Base-by-base conservation (phyloP, 1,284 basidiomycete genomes). In the Pholiota adiposa region DNA sequence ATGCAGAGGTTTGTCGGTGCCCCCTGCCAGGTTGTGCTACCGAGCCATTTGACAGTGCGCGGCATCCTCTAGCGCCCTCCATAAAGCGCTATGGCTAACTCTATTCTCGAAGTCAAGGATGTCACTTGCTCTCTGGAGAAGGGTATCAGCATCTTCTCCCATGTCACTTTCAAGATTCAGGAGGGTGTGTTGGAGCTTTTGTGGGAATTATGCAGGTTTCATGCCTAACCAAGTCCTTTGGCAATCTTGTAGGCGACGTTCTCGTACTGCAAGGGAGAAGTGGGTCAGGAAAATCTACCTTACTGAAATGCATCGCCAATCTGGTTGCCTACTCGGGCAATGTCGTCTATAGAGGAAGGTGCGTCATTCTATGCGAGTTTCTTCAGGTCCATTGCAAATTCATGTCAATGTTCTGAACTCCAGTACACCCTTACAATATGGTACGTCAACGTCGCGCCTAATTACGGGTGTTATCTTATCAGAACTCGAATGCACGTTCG, bases 231-330 rank as follows among this genome's bases (percentile, higher is more conserved):
- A 16, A 27, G 40, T 21, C 14, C 14, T 21, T 33, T 60, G 44
- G 12, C n/a, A 21, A 21, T 49, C 54, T 36, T 48, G 34, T 56
- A 76, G 77, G 78, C 12, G 92, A 95, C 67, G 79, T 94, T 18
- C 66, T 93, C 21, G 78, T 93, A 16, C 67, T 94, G 23, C 86
- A 87, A 62, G 93, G 92, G 9, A 85, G 85, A 68, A 92, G 89
- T 64, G 93, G 93, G 12, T 75, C 72, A 21, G 78, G 78, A 79
- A 94, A 94, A 72, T 89, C 92, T 0, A 94, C 92, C 0, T 72
- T 94, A 44, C 70, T 95, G 46, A 95, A 94, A 72, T 93, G 92
- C 66, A 80, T 95, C 23, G 86, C 92, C 31, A 90, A 94, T 74
- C 77, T 96, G 21, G 86, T 85, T 61, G 73, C 91, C 3, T 92